Evolutionary conservation across 2,329 filamentous ascomycete species (phyloP), one percentile per base, ranked within the genome.

Genomic region (Aspergillus fischeri): DNA sequence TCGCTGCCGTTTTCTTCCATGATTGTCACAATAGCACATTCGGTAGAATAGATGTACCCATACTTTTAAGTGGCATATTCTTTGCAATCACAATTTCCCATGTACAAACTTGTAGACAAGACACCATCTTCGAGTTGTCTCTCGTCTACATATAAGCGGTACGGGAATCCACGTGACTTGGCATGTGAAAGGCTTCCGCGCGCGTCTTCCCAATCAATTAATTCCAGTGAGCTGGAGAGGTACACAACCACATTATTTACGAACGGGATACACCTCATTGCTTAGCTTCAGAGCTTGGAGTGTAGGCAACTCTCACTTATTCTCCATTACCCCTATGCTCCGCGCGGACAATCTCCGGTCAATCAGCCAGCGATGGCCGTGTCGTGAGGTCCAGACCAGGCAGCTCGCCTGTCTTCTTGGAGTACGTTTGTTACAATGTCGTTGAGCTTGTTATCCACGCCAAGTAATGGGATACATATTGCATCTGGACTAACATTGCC

Each of bases 321-420:
- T 51, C 27, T 32, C n/a, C 38, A 48, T n/a, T 10, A 48, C 35
- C 53, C 51, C 49, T 21, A 70, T 73, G 67, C 65, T 75, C 55
- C 70, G 71, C 32, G 58, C 59, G 35, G 70, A 77, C 25, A 59
- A 76, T 52, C 62, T 67, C 42, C 60, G 65, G 49, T 68, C 67
- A n/a, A 56, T 78, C 54, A 71, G 71, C 63, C 63, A 64, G 32
- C 68, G 73, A 72, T 78, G 75, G 71, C 76, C 75, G 11, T 79
- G 75, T 64, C 72, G 77, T 53, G 73, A 77, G 50, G 55, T 72
- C 21, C 78, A 80, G 61, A 68, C 71, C 27, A 65, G 65, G 50
- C 76, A 78, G 58, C 68, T 79, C 28, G 69, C 73, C 52, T 69
- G 67, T 54, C 70, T 77, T 32, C 70, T 78, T 57, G 72, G 69